phyloP scores from a whole-genome alignment of 1,284 basidiomycete species.

The Puccinia brachypodii region DNA sequence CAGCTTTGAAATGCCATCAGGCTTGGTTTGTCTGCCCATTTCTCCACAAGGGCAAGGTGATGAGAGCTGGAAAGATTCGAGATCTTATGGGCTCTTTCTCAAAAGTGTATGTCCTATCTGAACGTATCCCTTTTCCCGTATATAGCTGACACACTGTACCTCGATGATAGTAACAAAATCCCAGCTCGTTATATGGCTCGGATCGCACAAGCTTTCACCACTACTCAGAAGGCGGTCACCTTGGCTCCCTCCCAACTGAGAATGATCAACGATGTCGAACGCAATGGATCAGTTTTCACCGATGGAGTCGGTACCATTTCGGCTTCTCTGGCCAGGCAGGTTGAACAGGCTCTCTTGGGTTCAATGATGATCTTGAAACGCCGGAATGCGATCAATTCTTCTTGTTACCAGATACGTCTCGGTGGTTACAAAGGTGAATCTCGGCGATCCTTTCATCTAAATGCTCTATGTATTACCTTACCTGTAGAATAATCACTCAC shows the following conservation, averaged over 20 bases:
- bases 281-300: slow-evolving; percentile 62
- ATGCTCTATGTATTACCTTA: neutral
- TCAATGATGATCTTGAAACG: slow-evolving; percentile 51
- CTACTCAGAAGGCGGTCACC: slow-evolving; percentile 69
- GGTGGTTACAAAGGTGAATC: slow-evolving; percentile 65
- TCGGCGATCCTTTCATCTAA: neutral
- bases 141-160: neutral
- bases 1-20: slow-evolving; percentile 68
- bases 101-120: slow-evolving; percentile 19
- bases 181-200: slow-evolving; percentile 79
- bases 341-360: slow-evolving; percentile 60
- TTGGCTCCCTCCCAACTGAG: slow-evolving; percentile 63
- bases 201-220: slow-evolving; percentile 76
- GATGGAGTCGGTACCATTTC: slow-evolving; percentile 72
- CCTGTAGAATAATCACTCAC: neutral
- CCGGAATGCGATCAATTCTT: slow-evolving; percentile 27
- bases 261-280: slow-evolving; percentile 60
- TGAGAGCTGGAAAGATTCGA: slow-evolving; percentile 50
- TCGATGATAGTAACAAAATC: slow-evolving; percentile 60
- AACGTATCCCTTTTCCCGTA: neutral
- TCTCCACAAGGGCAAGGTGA: slow-evolving; percentile 62
- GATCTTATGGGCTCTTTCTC: slow-evolving; percentile 50
- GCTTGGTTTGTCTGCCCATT: slow-evolving; percentile 76
- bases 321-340: slow-evolving; percentile 62
- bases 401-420: slow-evolving; percentile 70